phyloP scores from a whole-genome alignment of 1,284 basidiomycete genomes.

The Rhodotorula sp. region DNA sequence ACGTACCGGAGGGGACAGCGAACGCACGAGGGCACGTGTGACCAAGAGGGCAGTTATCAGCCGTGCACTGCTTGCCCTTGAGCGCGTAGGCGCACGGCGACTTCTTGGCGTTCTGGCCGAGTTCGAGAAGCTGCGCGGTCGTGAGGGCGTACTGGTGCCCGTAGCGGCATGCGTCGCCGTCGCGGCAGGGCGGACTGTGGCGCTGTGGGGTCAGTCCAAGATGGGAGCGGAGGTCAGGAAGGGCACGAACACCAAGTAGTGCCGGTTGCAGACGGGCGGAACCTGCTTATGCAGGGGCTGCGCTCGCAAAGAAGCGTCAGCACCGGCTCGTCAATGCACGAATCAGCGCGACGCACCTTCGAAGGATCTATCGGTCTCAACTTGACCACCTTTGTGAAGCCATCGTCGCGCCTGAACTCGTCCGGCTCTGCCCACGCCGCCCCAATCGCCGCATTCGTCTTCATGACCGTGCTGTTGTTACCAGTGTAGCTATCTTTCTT shows the following conservation, averaged over 20 bases:
- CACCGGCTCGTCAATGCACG: not conserved
- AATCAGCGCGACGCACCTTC: slow-evolving; percentile 18
- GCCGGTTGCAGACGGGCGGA: slow-evolving; percentile 54
- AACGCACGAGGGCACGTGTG: slow-evolving; percentile 18
- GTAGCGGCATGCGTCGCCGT: slow-evolving; percentile 52
- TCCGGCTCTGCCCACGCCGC: not conserved
- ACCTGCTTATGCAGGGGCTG: slow-evolving; percentile 46
- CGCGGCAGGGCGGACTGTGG: slow-evolving; percentile 19
- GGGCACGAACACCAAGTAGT: slow-evolving; percentile 2
- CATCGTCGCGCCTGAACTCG: not conserved
- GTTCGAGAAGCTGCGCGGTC: slow-evolving; percentile 48
- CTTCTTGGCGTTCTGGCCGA: slow-evolving; percentile 52
- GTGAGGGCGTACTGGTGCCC: slow-evolving; percentile 53
- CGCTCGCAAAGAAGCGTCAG: not conserved
- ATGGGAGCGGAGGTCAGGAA: no score
- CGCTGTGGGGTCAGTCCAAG: slow-evolving; percentile 8
- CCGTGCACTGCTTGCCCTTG: slow-evolving; percentile 11
- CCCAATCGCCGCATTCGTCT: not conserved
- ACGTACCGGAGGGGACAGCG: not conserved
- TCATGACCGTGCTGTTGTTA: not conserved
- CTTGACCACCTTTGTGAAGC: not conserved
- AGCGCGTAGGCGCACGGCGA: slow-evolving; percentile 49
- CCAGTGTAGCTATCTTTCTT: slow-evolving; percentile 1
- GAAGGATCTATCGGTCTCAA: slow-evolving; percentile 25
- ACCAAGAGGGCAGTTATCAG: slow-evolving; percentile 15